Evolutionary conservation across 192 early-diverging fungal genomes (phyloP).

Genomic region (Linnemannia exigua): DNA sequence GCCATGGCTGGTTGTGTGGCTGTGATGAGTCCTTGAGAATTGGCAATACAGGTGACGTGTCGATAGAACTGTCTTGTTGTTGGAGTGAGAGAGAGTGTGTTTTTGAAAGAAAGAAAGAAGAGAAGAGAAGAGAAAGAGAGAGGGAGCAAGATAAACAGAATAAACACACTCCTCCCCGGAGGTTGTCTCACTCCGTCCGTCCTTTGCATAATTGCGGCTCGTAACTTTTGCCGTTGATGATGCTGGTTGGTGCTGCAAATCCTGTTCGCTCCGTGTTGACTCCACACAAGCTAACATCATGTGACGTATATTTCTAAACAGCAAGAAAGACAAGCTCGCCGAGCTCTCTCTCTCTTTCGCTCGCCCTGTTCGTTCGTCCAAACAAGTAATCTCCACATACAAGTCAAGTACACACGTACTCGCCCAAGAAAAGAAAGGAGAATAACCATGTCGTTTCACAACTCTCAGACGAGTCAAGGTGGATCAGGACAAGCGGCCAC

Average conservation of each 20-base stretch:
- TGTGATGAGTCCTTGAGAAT: neutral
- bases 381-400: too few species aligned
- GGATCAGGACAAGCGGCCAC: neutral
- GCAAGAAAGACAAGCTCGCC: too few species aligned
- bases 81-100: neutral
- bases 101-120: neutral
- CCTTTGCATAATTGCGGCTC: neutral
- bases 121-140: neutral
- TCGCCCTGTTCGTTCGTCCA: too few species aligned
- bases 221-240: neutral
- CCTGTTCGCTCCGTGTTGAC: too few species aligned
- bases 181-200: neutral
- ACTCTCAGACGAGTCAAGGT: neutral
- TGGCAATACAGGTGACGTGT: neutral
- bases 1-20: neutral
- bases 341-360: too few species aligned
- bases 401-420: neutral
- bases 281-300: neutral
- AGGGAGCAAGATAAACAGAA: neutral
- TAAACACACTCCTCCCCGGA: neutral
- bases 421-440: too few species aligned
- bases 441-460: neutral
- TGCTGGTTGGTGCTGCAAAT: neutral
- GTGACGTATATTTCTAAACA: neutral
- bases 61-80: neutral